A percentile compares a stretch with the other conserved stretches of the same genome.
Conservation (phyloP, 192 early-diverging fungal species). For the Gigaspora rosea region DNA sequence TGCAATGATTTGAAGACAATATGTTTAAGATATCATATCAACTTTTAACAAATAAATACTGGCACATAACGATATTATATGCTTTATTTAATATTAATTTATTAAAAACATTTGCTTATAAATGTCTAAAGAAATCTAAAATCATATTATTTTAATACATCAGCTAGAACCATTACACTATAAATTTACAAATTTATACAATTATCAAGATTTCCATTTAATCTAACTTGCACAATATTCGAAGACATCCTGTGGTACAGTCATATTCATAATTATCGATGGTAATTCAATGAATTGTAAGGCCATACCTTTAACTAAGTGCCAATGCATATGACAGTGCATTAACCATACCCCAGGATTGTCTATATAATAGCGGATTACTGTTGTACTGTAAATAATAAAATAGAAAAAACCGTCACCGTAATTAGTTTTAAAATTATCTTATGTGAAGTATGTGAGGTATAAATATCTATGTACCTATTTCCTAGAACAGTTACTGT, state of each 20-base stretch:
- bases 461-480: slow-evolving; percentile 52
- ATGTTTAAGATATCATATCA: no score
- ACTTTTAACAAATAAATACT: no score
- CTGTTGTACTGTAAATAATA: not conserved
- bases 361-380: slow-evolving; percentile 26
- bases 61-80: no score
- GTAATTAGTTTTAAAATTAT: no score
- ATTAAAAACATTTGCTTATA: no score
- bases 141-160: no score
- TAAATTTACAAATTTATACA: no score
- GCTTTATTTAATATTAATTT: no score
- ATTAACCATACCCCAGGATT: slow-evolving; percentile 37
- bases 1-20: no score
- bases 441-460: no score
- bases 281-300: not conserved
- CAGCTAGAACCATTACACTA: no score
- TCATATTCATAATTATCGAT: not conserved
- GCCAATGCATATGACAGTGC: slow-evolving; percentile 41
- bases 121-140: no score
- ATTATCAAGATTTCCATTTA: not conserved
- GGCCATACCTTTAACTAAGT: not conserved
- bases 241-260: not conserved
- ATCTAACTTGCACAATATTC: not conserved
- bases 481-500: slow-evolving; percentile 69
- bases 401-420: not conserved